phyloP scores from a whole-genome alignment of 2,329 filamentous ascomycete genomes.

The Ophiostoma perfectum region DNA sequence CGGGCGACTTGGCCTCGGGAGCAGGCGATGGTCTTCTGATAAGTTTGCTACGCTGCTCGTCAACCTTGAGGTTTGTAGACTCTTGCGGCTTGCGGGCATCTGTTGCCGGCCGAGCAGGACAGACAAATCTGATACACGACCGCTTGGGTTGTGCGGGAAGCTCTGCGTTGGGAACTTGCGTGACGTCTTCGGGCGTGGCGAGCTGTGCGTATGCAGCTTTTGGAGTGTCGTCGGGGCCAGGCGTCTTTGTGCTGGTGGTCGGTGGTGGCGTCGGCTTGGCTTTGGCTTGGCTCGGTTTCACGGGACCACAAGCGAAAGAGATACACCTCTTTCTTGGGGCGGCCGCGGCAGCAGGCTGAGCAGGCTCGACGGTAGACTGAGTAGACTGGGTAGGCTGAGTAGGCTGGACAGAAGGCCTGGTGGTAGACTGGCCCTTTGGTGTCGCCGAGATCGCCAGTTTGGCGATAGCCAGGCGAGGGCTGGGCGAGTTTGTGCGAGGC shows the following conservation, averaged over 20 bases:
- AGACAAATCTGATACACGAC: slow-evolving; percentile 70
- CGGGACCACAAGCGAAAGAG: slow-evolving; percentile 75
- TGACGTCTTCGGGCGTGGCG: slow-evolving; percentile 33
- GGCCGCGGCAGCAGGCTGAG: slow-evolving; percentile 10
- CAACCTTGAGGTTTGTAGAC: slow-evolving; percentile 20
- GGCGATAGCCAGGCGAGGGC: slow-evolving; percentile 62
- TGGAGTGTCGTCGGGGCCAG: slow-evolving; percentile 23
- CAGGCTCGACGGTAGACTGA: slow-evolving; percentile 35
- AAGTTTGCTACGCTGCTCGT: slow-evolving; percentile 20
- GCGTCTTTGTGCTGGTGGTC: slow-evolving; percentile 24
- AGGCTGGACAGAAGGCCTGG: slow-evolving; percentile 31
- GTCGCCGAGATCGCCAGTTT: neutral
- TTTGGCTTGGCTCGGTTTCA: slow-evolving; percentile 43
- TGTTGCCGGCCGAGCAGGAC: slow-evolving; percentile 50
- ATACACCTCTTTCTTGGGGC: slow-evolving; percentile 79
- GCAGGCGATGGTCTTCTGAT: slow-evolving; percentile 26
- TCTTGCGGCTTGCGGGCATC: slow-evolving; percentile 36
- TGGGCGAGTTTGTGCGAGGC: slow-evolving; percentile 79
- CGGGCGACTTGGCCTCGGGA: slow-evolving; percentile 32
- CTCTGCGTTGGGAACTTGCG: slow-evolving; percentile 29
- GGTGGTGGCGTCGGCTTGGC: slow-evolving; percentile 33
- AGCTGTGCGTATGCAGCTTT: slow-evolving; percentile 20
- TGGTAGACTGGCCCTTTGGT: neutral
- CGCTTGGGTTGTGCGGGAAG: slow-evolving; percentile 44
- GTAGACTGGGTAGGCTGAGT: slow-evolving; percentile 45